Evolutionary conservation across 2,329 filamentous ascomycete species (phyloP), one percentile per base, ranked within the genome.

Genomic region (Catunica adiposa): DNA sequence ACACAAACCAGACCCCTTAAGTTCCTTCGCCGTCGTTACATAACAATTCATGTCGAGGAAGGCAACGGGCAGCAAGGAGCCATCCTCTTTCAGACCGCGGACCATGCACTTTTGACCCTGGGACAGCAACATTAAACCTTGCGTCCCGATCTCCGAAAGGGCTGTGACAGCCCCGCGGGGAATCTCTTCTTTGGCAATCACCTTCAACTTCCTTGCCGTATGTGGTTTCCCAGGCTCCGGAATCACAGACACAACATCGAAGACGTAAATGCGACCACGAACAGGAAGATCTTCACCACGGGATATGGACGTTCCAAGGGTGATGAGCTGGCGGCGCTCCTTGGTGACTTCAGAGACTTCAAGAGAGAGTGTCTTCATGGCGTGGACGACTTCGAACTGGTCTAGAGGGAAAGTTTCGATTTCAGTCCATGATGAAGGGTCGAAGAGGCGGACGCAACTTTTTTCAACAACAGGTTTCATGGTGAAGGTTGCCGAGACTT

Each of bases 21-120:
- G 75, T 63, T 88, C 86, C 64, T 89, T 92, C 55, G 88, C 78
- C n/a, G 84, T 80, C 1, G 82, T 86, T 11, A 95, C 87, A 63
- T 95, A 92, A 68, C 86, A 94, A 69, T 87, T 92, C 82, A 96
- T 94, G 64, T 98, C 92, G 75, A 98, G 85, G 65, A 98, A 98
- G 0, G 92, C 92, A 2, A 98, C 90, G 0, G 92, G 92, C 0
- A 97, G 74, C 54, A 97, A 76, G 1, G 86, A 89, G 0, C 89
- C 88, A 65, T 98, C 92, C 67, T 98, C 92, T 66, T 96, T 96
- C 2, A 98, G 75, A 42, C 92, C 92, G 58, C 92, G 78, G 1
- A 98, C 89, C 85, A 98, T 94, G 66, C 89, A 90, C 69, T 98
- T 98, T 64, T 96, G 89, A 0, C 92, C 92, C 65, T 98, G 92